Evolutionary conservation across 1,284 basidiomycete genomes (phyloP).

Genomic region (Puccinia brachypodii): DNA sequence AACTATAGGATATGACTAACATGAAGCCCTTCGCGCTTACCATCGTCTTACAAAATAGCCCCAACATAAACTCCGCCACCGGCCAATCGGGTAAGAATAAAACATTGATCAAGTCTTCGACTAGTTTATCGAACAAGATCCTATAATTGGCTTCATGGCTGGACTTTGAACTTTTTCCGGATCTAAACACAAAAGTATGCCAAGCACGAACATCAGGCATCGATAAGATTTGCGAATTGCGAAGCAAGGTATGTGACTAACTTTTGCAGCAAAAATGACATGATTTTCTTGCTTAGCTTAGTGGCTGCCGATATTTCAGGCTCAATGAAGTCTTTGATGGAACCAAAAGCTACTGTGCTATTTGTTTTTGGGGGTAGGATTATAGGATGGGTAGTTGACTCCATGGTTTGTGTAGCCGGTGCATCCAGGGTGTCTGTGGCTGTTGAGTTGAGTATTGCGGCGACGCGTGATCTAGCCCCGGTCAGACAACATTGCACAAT

Average conservation of each 20-base stretch:
- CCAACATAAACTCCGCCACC: conserved; percentile 41
- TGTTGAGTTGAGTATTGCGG: conserved; percentile 3
- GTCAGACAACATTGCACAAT: conserved; percentile 39
- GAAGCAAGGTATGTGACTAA: conserved; percentile 1
- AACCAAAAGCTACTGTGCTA: not conserved
- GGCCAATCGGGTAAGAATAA: conserved; percentile 47
- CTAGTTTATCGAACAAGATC: conserved; percentile 33
- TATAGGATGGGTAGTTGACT: not conserved
- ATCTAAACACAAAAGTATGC: conserved; percentile 2
- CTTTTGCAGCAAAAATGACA: conserved; percentile 41
- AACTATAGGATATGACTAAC: not conserved
- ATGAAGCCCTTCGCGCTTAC: conserved; percentile 21
- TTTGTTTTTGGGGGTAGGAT: not conserved
- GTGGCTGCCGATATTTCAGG: conserved; percentile 26
- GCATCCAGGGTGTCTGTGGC: not conserved
- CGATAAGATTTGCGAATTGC: not conserved
- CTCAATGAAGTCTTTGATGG: conserved; percentile 27
- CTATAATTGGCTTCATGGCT: conserved; percentile 31
- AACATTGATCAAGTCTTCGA: conserved; percentile 36
- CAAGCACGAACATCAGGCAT: not conserved
- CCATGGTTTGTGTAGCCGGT: not conserved
- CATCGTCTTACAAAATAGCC: conserved; percentile 43
- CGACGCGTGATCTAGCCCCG: conserved; percentile 5
- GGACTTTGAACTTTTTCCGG: conserved; percentile 39
- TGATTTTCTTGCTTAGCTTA: conserved; percentile 43